Evolutionary conservation across 2,329 filamentous ascomycete species (phyloP).

Genomic region (Botryotinia convoluta): DNA sequence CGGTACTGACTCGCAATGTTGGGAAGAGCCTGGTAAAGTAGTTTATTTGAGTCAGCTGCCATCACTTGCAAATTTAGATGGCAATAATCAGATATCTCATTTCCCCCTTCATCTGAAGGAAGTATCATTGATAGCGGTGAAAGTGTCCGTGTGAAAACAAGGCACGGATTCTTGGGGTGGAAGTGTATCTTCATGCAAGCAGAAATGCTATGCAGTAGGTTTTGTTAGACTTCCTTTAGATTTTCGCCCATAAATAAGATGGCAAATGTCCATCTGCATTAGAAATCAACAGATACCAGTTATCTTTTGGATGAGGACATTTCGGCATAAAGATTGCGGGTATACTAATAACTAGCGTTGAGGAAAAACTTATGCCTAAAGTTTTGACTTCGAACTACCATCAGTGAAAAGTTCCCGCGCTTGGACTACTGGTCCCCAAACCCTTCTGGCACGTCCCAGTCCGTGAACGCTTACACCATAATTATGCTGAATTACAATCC

Average conservation of each 20-base stretch:
- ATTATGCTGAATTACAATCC: background rate
- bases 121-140: background rate
- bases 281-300: background rate
- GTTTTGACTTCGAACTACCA: background rate
- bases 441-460: background rate
- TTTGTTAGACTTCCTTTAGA: no score
- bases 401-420: background rate
- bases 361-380: background rate
- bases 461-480: background rate
- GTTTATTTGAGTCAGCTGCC: background rate
- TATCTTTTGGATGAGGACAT: background rate
- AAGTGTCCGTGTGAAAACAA: background rate
- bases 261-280: background rate
- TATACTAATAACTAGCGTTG: background rate
- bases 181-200: background rate
- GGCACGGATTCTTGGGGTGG: background rate
- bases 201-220: background rate
- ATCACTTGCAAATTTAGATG: background rate
- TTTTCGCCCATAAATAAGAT: background rate
- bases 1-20: background rate
- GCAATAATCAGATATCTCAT: background rate
- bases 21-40: background rate
- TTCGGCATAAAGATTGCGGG: background rate
- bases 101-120: background rate
- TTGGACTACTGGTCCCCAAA: slow-evolving; percentile 7